These are phyloP conservation scores for Aquilaria yunnanensis DNA, from an alignment of 345 rosid genomes.

Conservation along the genomic window DNA sequence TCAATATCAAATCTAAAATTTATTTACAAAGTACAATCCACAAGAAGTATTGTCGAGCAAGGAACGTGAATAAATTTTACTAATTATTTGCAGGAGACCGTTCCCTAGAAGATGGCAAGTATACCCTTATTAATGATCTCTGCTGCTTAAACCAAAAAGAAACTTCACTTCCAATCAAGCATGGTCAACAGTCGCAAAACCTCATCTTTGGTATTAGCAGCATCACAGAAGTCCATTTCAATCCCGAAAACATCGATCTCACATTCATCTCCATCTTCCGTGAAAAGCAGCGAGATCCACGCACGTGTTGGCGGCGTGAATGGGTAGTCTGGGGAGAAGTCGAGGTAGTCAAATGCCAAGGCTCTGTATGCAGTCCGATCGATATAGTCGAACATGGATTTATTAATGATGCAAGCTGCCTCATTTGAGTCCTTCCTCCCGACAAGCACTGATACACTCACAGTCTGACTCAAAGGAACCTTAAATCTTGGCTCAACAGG, in stretches of 20 bases:
- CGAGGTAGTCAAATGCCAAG: slow-evolving; percentile 78
- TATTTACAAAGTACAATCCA: slow-evolving; percentile 15
- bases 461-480: slow-evolving; percentile 44
- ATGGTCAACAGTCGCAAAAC: slow-evolving; percentile 90
- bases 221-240: slow-evolving; percentile 80
- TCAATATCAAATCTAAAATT: neutral
- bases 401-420: slow-evolving; percentile 66
- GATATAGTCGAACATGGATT: slow-evolving; percentile 62
- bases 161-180: slow-evolving; percentile 86
- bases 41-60: neutral
- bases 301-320: slow-evolving; percentile 71
- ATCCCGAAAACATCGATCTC: slow-evolving; percentile 68
- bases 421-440: slow-evolving; percentile 60
- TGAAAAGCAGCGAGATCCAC: slow-evolving; percentile 83
- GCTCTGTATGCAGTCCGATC: slow-evolving; percentile 64
- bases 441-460: slow-evolving; percentile 69
- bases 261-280: slow-evolving; percentile 56
- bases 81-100: slow-evolving; percentile 7
- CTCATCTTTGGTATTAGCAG: slow-evolving; percentile 76
- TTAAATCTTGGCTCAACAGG: slow-evolving; percentile 69
- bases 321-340: slow-evolving; percentile 73
- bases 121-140: neutral
- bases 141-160: neutral
- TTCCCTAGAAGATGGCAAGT: neutral
- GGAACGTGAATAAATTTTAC: neutral